Conservation (phyloP, 805 yeast genomes). For the Zygotorulaspora florentina region DNA sequence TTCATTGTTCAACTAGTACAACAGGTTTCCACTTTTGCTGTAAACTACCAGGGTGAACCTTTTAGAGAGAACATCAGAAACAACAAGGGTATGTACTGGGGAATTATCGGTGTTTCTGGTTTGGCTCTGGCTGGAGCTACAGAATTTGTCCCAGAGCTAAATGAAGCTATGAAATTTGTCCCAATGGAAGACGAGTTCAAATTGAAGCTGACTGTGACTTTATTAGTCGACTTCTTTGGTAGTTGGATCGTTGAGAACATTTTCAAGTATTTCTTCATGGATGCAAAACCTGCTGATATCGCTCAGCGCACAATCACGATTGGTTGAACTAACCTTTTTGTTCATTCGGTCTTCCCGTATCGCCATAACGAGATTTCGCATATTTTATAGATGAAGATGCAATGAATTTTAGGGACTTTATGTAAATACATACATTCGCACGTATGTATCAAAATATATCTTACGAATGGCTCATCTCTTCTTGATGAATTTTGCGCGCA, state of each 20-base stretch:
- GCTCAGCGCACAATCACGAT: constrained; percentile 39
- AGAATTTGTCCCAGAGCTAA: constrained; percentile 90
- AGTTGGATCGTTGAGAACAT: constrained; percentile 73
- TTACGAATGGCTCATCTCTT: background rate
- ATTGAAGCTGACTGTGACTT: constrained; percentile 64
- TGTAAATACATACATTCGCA: background rate
- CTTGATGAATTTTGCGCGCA: constrained; percentile 6
- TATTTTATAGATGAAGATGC: background rate
- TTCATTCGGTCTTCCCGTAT: background rate
- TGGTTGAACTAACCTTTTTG: background rate
- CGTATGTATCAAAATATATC: background rate
- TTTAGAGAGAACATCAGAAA: constrained; percentile 86
- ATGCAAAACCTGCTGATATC: constrained; percentile 87
- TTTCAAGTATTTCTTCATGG: constrained; percentile 85
- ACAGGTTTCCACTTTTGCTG: constrained; percentile 96
- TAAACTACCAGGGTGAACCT: constrained; percentile 95
- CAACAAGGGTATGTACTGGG: constrained; percentile 96
- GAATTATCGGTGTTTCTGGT: constrained; percentile 84
- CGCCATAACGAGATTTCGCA: background rate
- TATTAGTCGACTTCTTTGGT: constrained; percentile 70
- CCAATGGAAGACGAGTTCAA: constrained; percentile 77
- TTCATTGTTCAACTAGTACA: constrained; percentile 91
- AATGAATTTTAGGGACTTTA: background rate
- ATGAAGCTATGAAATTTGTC: constrained; percentile 87
- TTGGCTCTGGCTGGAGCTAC: constrained; percentile 89